Base-by-base conservation (phyloP, 2,329 filamentous ascomycete species). In the Stagonosporopsis chrysanthemi region DNA sequence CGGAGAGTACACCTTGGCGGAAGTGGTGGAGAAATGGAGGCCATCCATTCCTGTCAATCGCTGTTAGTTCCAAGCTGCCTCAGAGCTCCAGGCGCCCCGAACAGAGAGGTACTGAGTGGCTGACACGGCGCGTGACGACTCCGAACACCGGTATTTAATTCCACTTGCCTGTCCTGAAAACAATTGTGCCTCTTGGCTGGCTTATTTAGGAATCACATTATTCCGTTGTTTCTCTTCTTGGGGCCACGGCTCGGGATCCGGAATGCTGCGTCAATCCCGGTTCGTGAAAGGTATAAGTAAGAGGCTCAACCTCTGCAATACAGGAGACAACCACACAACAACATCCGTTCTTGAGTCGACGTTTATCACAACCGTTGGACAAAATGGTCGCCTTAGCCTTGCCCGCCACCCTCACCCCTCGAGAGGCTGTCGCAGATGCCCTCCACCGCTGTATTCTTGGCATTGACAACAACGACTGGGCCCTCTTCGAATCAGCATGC, bases 391-490 rank as follows among this genome's bases (percentile, higher is more conserved):
- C 49, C 49, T 9, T 17, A 52, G 24, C 40, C 52, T 52, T 36
- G 14, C 54, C 63, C 35, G 48, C 59, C 38, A 35, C 44, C 19
- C 64, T 68, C 5, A 58, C 17, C 29, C 54, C 61, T 11, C 67
- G 64, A 47, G 66, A 69, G 55, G 67, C 65, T 42, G 55, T 69
- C 39, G 52, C 56, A 33, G 68, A 71, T 39, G 61, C 64, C 41
- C 61, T 71, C 45, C 38, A 69, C 52, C 67, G 68, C 46, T 64
- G 59, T 56, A 33, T 64, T 42, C 57, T 65, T 26, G 67, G 65
- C 26, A 55, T 69, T 22, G 68, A 71, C 62, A 68, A 40, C 57
- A 65, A 69, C 42, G 41, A 66, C 39, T 57, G 31, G 3, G 36
- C 43, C 5, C 60, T 71, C 4, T 65, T 68, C 48, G 62, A 61